Base-by-base conservation (phyloP, 768 basidiomycete genomes). In the Trametes villosa region DNA sequence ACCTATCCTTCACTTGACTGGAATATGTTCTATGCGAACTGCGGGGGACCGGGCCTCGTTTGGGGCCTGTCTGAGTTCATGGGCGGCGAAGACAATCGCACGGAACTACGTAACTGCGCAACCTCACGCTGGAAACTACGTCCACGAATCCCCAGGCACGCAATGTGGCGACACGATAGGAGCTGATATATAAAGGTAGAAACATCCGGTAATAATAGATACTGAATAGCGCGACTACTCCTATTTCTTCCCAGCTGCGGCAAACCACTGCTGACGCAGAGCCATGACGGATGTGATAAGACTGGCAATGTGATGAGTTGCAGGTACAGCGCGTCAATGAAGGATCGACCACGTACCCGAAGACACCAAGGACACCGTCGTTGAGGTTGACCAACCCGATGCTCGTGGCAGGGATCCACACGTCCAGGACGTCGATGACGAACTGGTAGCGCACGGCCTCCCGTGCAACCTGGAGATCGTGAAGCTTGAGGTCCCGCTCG, bases 341-440 rank as follows among this genome's bases (percentile, higher is more conserved):
- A 9, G 42, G 42, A 26, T 46, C 33, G 67, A 11, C 12, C 18
- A 76, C 83, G 68, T 62, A 96, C 93, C 96, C 97, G 64, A 92
- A 81, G 59, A 92, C 78, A 55, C 97, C 96, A 29, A 96, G 76
- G 20, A 85, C 69, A 26, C 96, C 96, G 61, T 98, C 97, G 70
- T 89, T 93, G 65, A 96, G 67, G 65, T 83, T 82, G 63, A 87
- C 81, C 53, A 91, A 76, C 17, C 89, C 92, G 40, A 95, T 81
- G 59, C 83, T 89, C 20, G 88, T 87, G 8, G 94, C 91, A 6
- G 97, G 97, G 67, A 96, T 86, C 87, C 89, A 96, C 59, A 94
- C 74, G 71, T 99, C 97, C 59, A 95, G 78, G 20, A 85, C 69
- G 72, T 99, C 97, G 60, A 92, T 86, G 55, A 89, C 76, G 66